phyloP scores from a whole-genome alignment of 1,139 yeast species.

The Starmera stellimalicola region DNA sequence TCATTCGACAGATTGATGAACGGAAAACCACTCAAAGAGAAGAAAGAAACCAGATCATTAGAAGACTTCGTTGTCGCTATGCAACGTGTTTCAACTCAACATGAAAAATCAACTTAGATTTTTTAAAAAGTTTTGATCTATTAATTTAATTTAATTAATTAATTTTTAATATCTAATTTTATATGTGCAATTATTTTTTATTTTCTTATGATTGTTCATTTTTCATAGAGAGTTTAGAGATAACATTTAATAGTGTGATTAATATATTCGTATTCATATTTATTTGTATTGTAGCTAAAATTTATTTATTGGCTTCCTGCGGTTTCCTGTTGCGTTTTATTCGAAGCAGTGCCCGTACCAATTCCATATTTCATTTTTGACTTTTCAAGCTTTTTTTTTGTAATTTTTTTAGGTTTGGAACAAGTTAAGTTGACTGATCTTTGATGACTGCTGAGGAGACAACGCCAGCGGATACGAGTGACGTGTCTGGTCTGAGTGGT shows the following conservation, averaged over 20 bases:
- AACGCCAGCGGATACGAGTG: too few species aligned
- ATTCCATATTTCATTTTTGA: too few species aligned
- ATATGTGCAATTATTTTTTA: conserved; percentile 1
- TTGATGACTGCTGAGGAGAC: too few species aligned
- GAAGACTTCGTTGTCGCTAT: conserved; percentile 95
- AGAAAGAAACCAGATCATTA: conserved; percentile 56
- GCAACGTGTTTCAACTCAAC: conserved; percentile 98
- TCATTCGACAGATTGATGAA: conserved; percentile 90
- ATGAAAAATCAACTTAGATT: conserved; percentile 49
- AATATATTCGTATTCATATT: conserved; percentile 1
- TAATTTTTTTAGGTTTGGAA: too few species aligned
- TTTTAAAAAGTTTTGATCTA: conserved; percentile 1
- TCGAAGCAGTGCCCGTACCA: too few species aligned
- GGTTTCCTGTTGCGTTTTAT: too few species aligned
- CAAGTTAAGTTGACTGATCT: too few species aligned
- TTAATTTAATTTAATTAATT: conserved; percentile 1
- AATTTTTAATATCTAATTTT: conserved; percentile 3
- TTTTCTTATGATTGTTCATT: conserved; percentile 1
- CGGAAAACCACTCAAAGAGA: conserved; percentile 69
- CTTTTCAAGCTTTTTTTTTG: too few species aligned
- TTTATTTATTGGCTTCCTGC: too few species aligned
- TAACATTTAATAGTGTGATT: background rate
- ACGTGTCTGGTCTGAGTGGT: too few species aligned
- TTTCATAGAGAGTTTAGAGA: conserved; percentile 2
- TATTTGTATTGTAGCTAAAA: too few species aligned